These are phyloP conservation scores for Mycena chlorophos DNA, from an alignment of 768 basidiomycete species.

Conservation along the genomic window DNA sequence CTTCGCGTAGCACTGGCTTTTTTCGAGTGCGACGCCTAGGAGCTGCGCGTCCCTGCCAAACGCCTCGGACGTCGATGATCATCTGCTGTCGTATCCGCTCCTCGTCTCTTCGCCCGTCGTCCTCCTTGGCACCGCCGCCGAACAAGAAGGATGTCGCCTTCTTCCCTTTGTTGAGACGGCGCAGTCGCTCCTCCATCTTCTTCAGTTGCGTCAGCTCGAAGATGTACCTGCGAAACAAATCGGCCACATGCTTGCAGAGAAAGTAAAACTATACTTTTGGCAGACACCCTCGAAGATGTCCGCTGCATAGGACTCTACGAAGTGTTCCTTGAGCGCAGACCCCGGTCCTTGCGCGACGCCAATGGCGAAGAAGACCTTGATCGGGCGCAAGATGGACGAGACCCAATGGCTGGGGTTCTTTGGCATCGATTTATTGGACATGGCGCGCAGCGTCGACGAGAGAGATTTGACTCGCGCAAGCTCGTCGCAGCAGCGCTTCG, in stretches of 20 bases:
- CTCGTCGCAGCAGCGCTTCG: slow-evolving; percentile 80
- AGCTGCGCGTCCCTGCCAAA: slow-evolving; percentile 75
- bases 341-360: slow-evolving; percentile 62
- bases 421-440: slow-evolving; percentile 70
- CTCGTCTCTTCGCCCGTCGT: slow-evolving; percentile 80
- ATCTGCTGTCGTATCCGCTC: slow-evolving; percentile 84
- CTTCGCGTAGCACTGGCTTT: slow-evolving; percentile 50
- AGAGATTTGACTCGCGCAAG: slow-evolving; percentile 84
- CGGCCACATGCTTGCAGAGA: background rate
- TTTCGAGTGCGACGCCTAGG: slow-evolving; percentile 65
- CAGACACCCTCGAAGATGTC: slow-evolving; percentile 74
- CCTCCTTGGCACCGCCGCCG: slow-evolving; percentile 49
- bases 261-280: slow-evolving; percentile 48
- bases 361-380: slow-evolving; percentile 71
- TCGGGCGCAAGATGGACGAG: slow-evolving; percentile 72
- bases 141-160: slow-evolving; percentile 81
- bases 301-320: slow-evolving; percentile 50
- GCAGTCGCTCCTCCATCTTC: slow-evolving; percentile 89
- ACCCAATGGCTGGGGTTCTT: slow-evolving; percentile 88
- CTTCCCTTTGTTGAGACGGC: slow-evolving; percentile 86
- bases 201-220: slow-evolving; percentile 83
- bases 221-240: slow-evolving; percentile 70
- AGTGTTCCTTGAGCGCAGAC: slow-evolving; percentile 52
- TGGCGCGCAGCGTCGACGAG: slow-evolving; percentile 86
- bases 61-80: slow-evolving; percentile 81